These are phyloP conservation scores for Aspergillus viridinutans DNA, from an alignment of 2,329 filamentous ascomycete species.

Conservation along the genomic window DNA sequence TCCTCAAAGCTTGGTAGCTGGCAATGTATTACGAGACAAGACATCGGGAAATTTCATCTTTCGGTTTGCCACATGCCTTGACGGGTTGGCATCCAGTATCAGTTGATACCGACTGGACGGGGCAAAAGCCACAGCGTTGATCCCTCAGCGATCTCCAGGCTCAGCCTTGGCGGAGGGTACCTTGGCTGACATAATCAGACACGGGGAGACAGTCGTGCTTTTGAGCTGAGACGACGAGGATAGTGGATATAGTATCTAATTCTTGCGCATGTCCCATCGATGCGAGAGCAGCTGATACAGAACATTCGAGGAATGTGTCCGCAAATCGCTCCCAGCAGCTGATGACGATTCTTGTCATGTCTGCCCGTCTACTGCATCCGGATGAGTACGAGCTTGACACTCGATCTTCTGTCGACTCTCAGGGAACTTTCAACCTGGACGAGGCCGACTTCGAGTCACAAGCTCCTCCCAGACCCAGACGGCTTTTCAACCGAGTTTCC, in stretches of 20 bases:
- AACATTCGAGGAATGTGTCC: constrained; percentile 14
- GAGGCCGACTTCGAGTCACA: constrained; percentile 41
- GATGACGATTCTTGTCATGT: constrained; percentile 26
- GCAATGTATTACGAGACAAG: background rate
- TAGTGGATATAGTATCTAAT: background rate
- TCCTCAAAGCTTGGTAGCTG: background rate
- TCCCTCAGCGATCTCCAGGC: background rate
- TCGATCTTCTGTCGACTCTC: constrained; percentile 38
- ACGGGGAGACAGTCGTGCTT: background rate
- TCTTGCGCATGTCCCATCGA: background rate
- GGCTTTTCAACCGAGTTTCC: constrained; percentile 17
- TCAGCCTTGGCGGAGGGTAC: background rate
- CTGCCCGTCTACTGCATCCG: constrained; percentile 35
- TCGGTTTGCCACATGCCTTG: background rate
- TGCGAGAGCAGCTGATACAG: background rate
- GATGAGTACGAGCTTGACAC: constrained; percentile 40
- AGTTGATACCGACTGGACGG: background rate
- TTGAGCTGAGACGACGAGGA: constrained; percentile 2
- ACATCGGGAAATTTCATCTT: background rate
- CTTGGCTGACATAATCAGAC: constrained; percentile 3
- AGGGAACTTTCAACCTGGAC: constrained; percentile 40
- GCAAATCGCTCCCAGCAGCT: constrained; percentile 5
- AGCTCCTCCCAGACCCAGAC: constrained; percentile 23
- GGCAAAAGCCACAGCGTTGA: background rate
- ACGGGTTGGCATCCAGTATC: background rate